Evolutionary conservation across 768 basidiomycete species (phyloP).

Genomic region (Sporobolomyces pararoseus): DNA sequence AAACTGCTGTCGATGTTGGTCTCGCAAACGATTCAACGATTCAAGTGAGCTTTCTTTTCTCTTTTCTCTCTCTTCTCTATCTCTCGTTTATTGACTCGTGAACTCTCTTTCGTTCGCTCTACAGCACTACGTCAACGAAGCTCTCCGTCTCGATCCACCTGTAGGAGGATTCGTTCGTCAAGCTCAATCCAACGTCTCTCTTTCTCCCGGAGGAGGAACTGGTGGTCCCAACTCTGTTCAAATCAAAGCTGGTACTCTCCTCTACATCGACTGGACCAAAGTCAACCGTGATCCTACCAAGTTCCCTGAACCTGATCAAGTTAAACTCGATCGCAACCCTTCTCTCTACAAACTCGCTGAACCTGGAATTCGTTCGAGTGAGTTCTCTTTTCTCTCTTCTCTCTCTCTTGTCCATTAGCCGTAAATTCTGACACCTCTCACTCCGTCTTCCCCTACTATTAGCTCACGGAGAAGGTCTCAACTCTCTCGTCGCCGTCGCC

Average conservation of each 20-base stretch:
- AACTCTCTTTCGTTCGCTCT: not conserved
- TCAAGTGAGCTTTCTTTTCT: not conserved
- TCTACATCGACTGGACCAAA: constrained; percentile 14
- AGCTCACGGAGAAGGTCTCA: constrained; percentile 18
- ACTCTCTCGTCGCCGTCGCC: not conserved
- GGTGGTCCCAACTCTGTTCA: not conserved
- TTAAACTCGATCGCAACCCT: not conserved
- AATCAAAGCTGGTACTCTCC: not conserved
- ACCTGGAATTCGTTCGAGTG: constrained; percentile 7
- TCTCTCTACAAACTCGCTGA: constrained; percentile 11
- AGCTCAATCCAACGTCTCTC: not conserved
- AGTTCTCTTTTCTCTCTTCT: not conserved
- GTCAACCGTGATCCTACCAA: constrained; percentile 9
- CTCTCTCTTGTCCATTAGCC: not conserved
- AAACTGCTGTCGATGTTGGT: not conserved
- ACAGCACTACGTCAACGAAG: constrained; percentile 23
- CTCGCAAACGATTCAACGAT: constrained; percentile 8
- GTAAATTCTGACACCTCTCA: not conserved
- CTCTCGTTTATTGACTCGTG: not conserved
- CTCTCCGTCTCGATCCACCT: constrained; percentile 24
- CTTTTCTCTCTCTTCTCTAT: not conserved
- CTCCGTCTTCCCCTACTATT: no score
- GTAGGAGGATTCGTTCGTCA: constrained; percentile 26
- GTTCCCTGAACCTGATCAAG: constrained; percentile 1
- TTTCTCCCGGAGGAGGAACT: not conserved